Conservation (phyloP, 2,329 filamentous ascomycete species). For the Aspergillus quadricinctus region DNA sequence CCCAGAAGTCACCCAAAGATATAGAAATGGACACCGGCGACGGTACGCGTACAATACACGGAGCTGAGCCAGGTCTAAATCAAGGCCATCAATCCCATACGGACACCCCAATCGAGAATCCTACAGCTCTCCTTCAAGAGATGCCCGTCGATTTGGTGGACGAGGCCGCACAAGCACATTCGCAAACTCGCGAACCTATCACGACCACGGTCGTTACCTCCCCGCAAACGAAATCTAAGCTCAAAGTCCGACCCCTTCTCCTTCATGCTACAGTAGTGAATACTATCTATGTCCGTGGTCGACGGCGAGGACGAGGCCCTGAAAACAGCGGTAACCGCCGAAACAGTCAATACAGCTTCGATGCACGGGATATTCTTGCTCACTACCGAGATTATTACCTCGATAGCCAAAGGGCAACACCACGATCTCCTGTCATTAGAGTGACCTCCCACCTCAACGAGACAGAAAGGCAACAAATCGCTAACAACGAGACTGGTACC, state of each 20-base stretch:
- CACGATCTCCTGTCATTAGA: conserved; percentile 8
- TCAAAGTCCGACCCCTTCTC: conserved; percentile 55
- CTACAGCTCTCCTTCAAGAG: conserved; percentile 9
- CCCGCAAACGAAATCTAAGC: conserved; percentile 16
- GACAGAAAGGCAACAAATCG: neutral
- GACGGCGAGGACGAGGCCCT: conserved; percentile 8
- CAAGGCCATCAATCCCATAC: neutral
- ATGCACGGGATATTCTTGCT: conserved; percentile 31
- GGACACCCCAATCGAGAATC: neutral
- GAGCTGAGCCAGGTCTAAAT: neutral
- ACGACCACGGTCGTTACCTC: conserved; percentile 1
- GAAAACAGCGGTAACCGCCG: conserved; percentile 7
- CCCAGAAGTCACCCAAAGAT: neutral
- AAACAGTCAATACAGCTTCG: conserved; percentile 45
- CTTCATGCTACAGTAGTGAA: conserved; percentile 85
- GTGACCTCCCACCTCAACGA: neutral
- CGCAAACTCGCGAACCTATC: neutral
- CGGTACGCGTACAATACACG: neutral
- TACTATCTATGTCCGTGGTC: conserved; percentile 62
- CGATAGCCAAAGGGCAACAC: conserved; percentile 20
- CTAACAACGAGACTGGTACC: neutral
- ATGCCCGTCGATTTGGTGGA: conserved; percentile 7
- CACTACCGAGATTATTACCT: conserved; percentile 33
- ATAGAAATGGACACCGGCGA: neutral
- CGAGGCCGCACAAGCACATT: neutral